Evolutionary conservation across 2,329 filamentous ascomycete species (phyloP), one percentile per base, ranked within the genome.

Genomic region (Alternaria alternata): DNA sequence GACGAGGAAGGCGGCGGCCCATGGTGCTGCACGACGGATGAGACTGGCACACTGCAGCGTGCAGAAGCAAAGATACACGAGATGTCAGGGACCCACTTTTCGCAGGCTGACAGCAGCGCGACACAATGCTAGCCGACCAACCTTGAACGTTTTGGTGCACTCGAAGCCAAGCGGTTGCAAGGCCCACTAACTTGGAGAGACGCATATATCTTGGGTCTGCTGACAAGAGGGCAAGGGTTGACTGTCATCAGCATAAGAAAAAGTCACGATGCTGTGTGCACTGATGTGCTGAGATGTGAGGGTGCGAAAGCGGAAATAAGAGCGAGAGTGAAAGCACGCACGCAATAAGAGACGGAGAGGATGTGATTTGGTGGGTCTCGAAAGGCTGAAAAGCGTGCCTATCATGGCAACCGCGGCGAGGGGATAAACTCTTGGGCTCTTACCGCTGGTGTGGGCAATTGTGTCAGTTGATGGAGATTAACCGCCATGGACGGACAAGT

Each of bases 391-490:
- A 14, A 54, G 36, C 51, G 51, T 49, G 53, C 30, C 32, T 30
- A 52, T 51, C 41, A 44, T 55, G 59, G 59, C 43, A 59, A 22
- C 16, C 47, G 48, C 59, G 51, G 62, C 55, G 32, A 56, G 26
- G 7, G 57, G 42, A 47, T 44, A 43, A 30, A 32, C 32, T 41
- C 43, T 55, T 55, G 54, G 52, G 32, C 54, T 51, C 46, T 54
- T 65, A 54, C 48, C 51, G 48, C 49, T 48, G n/a, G 30, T 41
- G 36, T 38, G 55, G 51, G 52, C 38, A 34, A 59, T 59, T 18
- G 43, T 41, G 57, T 51, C 66, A 70, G 62, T 66, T 26, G 54
- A 54, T 66, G 63, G 51, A 66, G 63, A 65, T 57, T 64, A 60
- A 65, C 59, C 51, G 41, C 41, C 34, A 58, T 30, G 52, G 42